phyloP scores from a whole-genome alignment of 768 basidiomycete species.

The Termitomyces sp. region DNA sequence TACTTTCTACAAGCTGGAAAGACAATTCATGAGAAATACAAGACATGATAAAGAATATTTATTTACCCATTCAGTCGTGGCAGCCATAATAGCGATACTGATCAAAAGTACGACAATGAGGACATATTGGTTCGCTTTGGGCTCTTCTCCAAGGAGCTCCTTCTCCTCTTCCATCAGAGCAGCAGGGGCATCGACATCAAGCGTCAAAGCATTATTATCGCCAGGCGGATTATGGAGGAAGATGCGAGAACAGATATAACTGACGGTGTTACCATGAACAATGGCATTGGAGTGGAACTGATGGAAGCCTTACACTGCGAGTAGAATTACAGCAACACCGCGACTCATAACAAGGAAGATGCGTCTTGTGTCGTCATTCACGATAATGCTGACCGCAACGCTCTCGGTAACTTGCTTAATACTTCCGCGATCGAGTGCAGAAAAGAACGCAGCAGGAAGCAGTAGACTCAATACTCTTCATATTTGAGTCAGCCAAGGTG shows the following conservation, averaged over 20 bases:
- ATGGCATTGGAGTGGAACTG: background rate
- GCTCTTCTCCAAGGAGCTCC: conserved; percentile 32
- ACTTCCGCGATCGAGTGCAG: conserved; percentile 41
- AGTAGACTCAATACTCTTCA: conserved; percentile 59
- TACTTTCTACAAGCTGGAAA: conserved; percentile 56
- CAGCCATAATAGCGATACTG: conserved; percentile 57
- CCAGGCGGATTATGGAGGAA: conserved; percentile 72
- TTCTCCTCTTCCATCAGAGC: conserved; percentile 36
- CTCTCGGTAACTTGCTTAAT: conserved; percentile 9
- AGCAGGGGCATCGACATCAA: conserved; percentile 39
- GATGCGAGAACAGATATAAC: conserved; percentile 63
- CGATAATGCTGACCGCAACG: conserved; percentile 18
- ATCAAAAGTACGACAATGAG: conserved; percentile 47
- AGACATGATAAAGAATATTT: background rate
- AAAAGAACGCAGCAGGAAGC: conserved; percentile 65
- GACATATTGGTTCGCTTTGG: conserved; percentile 60
- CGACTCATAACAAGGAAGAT: conserved; percentile 59
- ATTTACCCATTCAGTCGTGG: conserved; percentile 64
- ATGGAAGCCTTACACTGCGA: conserved; percentile 43
- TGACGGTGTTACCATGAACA: conserved; percentile 16
- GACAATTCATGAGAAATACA: conserved; percentile 43
- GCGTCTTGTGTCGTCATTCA: conserved; percentile 39
- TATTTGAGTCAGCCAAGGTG: background rate
- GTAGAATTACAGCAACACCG: conserved; percentile 58
- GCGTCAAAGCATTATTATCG: conserved; percentile 38